Evolutionary conservation across 2,329 filamentous ascomycete genomes (phyloP), one percentile per base, ranked within the genome.

Genomic region (Colletotrichum sp.): DNA sequence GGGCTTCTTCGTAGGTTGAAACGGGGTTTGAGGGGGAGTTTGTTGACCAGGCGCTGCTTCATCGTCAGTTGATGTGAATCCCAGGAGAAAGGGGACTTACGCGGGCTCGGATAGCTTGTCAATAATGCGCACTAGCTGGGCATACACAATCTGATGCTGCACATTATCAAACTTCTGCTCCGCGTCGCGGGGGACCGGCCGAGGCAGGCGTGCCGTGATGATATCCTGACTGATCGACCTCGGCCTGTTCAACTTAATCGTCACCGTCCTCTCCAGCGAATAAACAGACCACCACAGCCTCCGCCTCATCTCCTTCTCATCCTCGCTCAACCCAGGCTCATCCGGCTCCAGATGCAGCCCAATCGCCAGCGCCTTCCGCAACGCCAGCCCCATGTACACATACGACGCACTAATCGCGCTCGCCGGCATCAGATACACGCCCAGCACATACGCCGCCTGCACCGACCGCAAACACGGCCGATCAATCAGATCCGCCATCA

Each of bases 401-500:
- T 83, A 82, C 0, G 83, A 84, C 4, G 83, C 82, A 8, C 82
- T 82, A 60, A 84, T 81, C 0, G 84, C 82, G 65, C 79, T 83
- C 13, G 81, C 78, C 1, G 84, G 84, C 79, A 85, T 79, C 3
- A 84, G 75, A 57, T 85, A 85, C 8, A 85, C 83, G 1, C 83
- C 83, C 7, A 85, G 39, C 2, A 85, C 69, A 18, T 82, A 85
- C 0, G 80, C 78, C 1, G 82, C 83, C 52, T 85, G 84, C 0
- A 85, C 81, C 3, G 83, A 83, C 16, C 80, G 76, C 5, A 85
- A 30, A 26, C 79, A 82, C 6, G 82, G 79, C 8, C 80, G 76
- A 9, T 85, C 83, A n/a, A 85, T 82, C 0, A 85, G 57, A 32
- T 85, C 83, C 0, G 83, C 80, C 16, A 85, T 78, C 13, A 85